Evolutionary conservation across 371 early-diverging fungal species (phyloP).

Genomic region (Mortierella sp.): DNA sequence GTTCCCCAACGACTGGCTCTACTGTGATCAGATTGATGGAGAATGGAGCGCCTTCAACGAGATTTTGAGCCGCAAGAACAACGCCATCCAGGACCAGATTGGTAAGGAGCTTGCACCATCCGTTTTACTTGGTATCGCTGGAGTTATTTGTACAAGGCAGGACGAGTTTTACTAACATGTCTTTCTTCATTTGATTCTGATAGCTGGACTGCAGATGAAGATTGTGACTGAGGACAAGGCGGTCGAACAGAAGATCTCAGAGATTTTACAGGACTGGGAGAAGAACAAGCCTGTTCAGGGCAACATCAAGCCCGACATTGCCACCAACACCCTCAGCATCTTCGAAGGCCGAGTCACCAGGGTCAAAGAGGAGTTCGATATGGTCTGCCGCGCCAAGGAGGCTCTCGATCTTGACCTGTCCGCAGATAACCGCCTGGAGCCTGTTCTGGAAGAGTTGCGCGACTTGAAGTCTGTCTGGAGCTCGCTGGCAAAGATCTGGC

Average conservation of each 20-base stretch:
- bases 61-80: constrained; percentile 92
- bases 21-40: constrained; percentile 96
- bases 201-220: constrained; percentile 90
- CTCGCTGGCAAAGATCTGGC: constrained; percentile 88
- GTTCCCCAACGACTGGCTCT: constrained; percentile 96
- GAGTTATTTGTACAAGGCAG: neutral
- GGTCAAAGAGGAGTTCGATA: constrained; percentile 90
- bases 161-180: neutral
- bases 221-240: constrained; percentile 91
- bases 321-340: constrained; percentile 85
- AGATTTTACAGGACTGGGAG: constrained; percentile 94
- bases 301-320: constrained; percentile 90
- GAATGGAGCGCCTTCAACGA: constrained; percentile 98
- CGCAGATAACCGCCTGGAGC: constrained; percentile 80
- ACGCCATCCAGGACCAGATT: constrained; percentile 94
- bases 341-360: constrained; percentile 91
- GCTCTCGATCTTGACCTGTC: constrained; percentile 88
- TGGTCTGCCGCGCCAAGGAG: constrained; percentile 93
- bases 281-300: constrained; percentile 95
- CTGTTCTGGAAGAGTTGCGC: constrained; percentile 93
- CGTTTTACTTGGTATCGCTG: neutral
- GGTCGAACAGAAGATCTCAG: constrained; percentile 89
- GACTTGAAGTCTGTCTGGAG: constrained; percentile 97
- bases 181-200: neutral
- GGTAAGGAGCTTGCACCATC: constrained; percentile 55